Evolutionary conservation across 352 stramenopile genomes (phyloP), one percentile per base, ranked within the genome.

Genomic region (Pelagophyceae sp.): DNA sequence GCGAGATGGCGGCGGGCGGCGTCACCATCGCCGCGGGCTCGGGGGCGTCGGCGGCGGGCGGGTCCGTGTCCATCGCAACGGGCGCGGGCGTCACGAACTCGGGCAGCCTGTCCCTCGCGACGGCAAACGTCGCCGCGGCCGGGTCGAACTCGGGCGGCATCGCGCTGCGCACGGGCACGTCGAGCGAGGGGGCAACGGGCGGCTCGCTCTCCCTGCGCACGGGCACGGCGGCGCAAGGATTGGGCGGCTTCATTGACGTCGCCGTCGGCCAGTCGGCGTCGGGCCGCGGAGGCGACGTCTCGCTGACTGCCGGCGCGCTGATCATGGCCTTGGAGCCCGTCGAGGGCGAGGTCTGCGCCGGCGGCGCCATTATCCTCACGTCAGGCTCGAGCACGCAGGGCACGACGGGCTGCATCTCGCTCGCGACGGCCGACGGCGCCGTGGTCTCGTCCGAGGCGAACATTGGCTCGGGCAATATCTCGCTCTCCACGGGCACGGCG

Each of bases 181-280:
- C 82, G 45, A 54, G 11, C 11, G 45, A 69, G 82, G 78, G 65
- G 61, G 77, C 77, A 29, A 83, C 79, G 38, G 80, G 84, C 27
- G 86, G 84, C 35, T 69, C 77, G 32, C 79, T 90, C 45, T 29
- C 77, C 31, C 84, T 90, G n/a, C n/a, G 61, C 31, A 83, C 78
- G 33, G 84, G 84, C 32, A 76, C 83, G 27, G 83, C 82, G 0
- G 90, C 38, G 91, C 90, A 86, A 67, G 91, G 86, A 23, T 83
- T 92, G 83, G 91, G 91, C 51, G 84, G 83, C 33, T 88, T 75
- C 29, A 61, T 79, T 40, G 64, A 78, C 61, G 89, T 94, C 77
- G 81, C 85, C 69, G 91, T 90, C 25, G 91, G 91, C 38, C 78
- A 83, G 65, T 15, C 58, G 71, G 88, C 88, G 27, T 72, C 38